These are phyloP conservation scores for Hypoxylon sp. DNA, from an alignment of 2,329 filamentous ascomycete genomes.

Conservation along the genomic window DNA sequence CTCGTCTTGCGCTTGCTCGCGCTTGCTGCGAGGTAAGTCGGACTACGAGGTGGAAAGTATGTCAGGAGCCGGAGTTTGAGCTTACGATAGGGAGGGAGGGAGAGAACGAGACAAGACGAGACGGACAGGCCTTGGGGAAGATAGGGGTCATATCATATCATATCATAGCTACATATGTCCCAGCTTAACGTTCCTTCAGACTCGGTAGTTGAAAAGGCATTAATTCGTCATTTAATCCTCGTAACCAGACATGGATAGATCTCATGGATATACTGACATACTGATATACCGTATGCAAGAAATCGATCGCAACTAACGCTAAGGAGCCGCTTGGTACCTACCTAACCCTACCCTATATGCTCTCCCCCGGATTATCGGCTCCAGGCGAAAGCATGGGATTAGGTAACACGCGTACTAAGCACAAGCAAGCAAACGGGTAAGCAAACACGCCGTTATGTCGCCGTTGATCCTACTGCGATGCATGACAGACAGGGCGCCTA, in stretches of 20 bases:
- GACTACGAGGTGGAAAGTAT: not conserved
- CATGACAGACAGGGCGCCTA: constrained; percentile 6
- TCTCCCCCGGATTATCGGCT: constrained; percentile 20
- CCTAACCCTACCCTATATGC: too few species aligned
- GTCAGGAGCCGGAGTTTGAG: not conserved
- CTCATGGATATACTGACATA: too few species aligned
- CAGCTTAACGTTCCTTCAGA: not conserved
- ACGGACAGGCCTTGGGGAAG: constrained; percentile 6
- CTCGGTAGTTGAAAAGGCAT: not conserved
- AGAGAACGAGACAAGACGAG: not conserved
- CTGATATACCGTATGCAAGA: constrained; percentile 7
- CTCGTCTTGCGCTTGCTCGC: constrained; percentile 9
- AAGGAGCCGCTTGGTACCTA: constrained; percentile 9
- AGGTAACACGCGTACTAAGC: constrained; percentile 27
- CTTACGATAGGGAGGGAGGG: constrained; percentile 3
- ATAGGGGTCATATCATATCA: constrained; percentile 6
- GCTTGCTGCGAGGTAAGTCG: constrained; percentile 6
- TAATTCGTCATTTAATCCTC: constrained; percentile 7
- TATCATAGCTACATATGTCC: constrained; percentile 10
- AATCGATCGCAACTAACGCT: not conserved
- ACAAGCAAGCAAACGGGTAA: not conserved
- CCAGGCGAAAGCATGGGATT: constrained; percentile 3
- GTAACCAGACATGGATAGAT: not conserved
- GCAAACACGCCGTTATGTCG: not conserved
- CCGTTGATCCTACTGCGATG: constrained; percentile 10